phyloP scores from a whole-genome alignment of 2,329 filamentous ascomycete species.

The Phaeosphaeriaceae sp. region DNA sequence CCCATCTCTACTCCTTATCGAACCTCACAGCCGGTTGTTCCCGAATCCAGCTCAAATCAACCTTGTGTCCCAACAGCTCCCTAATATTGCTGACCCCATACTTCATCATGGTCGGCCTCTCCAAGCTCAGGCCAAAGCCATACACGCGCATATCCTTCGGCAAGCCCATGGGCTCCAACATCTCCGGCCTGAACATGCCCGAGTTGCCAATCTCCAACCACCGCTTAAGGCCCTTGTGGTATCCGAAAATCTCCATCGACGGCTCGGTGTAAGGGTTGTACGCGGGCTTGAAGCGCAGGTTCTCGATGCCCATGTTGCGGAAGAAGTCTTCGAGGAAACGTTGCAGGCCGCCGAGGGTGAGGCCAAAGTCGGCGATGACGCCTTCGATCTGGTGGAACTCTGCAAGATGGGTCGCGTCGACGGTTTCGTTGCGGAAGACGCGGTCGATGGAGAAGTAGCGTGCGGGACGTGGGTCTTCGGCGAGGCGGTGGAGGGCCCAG shows the following conservation, averaged over 20 bases:
- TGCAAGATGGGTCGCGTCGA: constrained; percentile 94
- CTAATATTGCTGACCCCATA: constrained; percentile 81
- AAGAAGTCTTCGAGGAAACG: constrained; percentile 97
- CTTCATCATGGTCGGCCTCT: constrained; percentile 98
- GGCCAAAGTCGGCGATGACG: constrained; percentile 94
- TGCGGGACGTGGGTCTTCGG: constrained; percentile 82
- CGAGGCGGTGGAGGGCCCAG: constrained; percentile 88
- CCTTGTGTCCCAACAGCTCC: constrained; percentile 92
- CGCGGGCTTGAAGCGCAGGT: constrained; percentile 93
- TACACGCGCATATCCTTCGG: constrained; percentile 92
- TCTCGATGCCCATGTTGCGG: constrained; percentile 87
- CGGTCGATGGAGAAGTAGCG: constrained; percentile 98
- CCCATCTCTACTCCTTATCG: constrained; percentile 70
- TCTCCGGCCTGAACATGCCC: constrained; percentile 98
- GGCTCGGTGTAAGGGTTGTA: constrained; percentile 82
- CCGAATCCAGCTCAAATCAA: constrained; percentile 92
- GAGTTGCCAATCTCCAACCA: constrained; percentile 98
- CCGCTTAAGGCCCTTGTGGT: constrained; percentile 69
- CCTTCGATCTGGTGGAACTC: constrained; percentile 99
- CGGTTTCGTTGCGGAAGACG: constrained; percentile 96
- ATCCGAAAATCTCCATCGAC: constrained; percentile 97
- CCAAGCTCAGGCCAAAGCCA: constrained; percentile 89
- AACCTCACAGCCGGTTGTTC: constrained; percentile 88
- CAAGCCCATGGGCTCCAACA: constrained; percentile 93
- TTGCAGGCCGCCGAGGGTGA: constrained; percentile 91